These are phyloP conservation scores for Gracilaria domingensis DNA, from an alignment of 23 red algal genomes.

Conservation along the genomic window DNA sequence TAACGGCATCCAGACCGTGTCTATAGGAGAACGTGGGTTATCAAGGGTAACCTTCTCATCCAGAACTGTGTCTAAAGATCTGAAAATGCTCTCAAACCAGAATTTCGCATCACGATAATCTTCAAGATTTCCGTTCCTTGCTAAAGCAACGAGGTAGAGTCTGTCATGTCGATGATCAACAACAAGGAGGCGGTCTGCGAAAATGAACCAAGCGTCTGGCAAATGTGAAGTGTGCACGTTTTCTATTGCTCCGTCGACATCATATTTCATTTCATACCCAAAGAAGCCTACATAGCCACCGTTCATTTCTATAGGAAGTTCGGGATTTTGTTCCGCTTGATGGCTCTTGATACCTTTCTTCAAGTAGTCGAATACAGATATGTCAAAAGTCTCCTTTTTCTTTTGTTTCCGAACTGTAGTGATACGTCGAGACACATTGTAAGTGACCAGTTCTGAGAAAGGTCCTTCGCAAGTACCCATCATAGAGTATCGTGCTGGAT, in stretches of 20 bases:
- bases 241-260: slow-evolving; percentile 45
- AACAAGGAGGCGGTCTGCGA: slow-evolving; percentile 74
- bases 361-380: slow-evolving; percentile 64
- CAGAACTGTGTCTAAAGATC: background rate
- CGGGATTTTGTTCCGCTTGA: slow-evolving; percentile 10
- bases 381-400: background rate
- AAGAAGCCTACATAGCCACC: slow-evolving; percentile 95
- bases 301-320: slow-evolving; percentile 77
- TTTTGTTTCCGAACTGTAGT: slow-evolving; percentile 5
- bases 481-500: slow-evolving; percentile 57
- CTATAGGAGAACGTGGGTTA: background rate
- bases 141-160: slow-evolving; percentile 63
- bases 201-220: slow-evolving; percentile 76
- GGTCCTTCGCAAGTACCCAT: slow-evolving; percentile 75
- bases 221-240: slow-evolving; percentile 33
- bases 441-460: slow-evolving; percentile 65
- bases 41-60: background rate
- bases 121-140: background rate
- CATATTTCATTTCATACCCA: slow-evolving; percentile 92
- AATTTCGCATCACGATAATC: slow-evolving; percentile 1
- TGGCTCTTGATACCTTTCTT: slow-evolving; percentile 40
- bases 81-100: slow-evolving; percentile 43
- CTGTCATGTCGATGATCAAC: slow-evolving; percentile 69
- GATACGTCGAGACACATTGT: slow-evolving; percentile 21
- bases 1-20: background rate